Evolutionary conservation across 305 asterid genomes (phyloP), one percentile per base, ranked within the genome.

Genomic region (Fraxinus sp.): DNA sequence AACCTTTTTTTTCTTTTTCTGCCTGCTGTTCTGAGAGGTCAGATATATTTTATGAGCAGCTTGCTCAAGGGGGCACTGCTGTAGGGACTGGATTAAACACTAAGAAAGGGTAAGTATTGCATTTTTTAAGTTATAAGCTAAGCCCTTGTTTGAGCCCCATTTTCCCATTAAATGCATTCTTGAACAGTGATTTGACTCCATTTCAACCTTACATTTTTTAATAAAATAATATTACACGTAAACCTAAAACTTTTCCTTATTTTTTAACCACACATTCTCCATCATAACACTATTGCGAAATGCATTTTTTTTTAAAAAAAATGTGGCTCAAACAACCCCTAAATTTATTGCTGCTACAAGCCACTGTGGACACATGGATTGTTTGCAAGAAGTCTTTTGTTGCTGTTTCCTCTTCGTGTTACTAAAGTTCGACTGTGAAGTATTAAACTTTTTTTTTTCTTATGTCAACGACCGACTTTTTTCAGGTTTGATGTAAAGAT

Each of bases 31-130:
- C 86, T 88, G 84, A 87, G 62, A 44, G 75, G 81, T 84, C 81
- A 74, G 76, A 81, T 78, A 79, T 81, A 85, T 71, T 71, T 66
- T 66, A 71, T 83, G 76, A 87, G 88, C 98, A 95, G 98, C 97
- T 95, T 79, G 98, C 99, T 83, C 99, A 94, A 80, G 97, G 99
- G 32, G 98, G 97, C 82, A 95, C 99, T 70, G 98, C 99, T 68
- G 97, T 95, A 39, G 99, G 99, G 81, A 93, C 98, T 37, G 98
- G 99, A 85, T 87, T 95, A 86, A 93, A 95, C 89, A 94, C 98
- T 74, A 91, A 93, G 90, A 93, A 89, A 89, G 98, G 99, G 99
- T 92, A 87, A 82, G 91, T 70, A 3, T 30, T 35, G 78, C 83
- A 79, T 64, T 44, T 49, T 41, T 84, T 28, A 55, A 70, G 22